These are phyloP conservation scores for Mycena indigotica DNA, from an alignment of 768 basidiomycete genomes.

Conservation along the genomic window DNA sequence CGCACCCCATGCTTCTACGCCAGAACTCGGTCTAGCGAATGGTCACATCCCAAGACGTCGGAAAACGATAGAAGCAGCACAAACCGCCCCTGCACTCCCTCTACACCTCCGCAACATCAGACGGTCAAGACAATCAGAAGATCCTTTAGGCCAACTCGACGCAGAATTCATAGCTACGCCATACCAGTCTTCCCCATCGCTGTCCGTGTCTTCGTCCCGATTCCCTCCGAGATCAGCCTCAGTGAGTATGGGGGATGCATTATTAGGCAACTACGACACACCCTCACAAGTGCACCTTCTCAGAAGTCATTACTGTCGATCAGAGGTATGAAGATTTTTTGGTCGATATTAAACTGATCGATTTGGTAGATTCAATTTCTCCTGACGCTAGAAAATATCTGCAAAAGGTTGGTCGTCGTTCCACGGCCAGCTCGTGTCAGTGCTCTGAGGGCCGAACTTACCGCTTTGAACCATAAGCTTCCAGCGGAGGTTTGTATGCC, in stretches of 20 bases:
- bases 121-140: slow-evolving; percentile 63
- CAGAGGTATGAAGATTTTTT: slow-evolving; percentile 61
- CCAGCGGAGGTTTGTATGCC: slow-evolving; percentile 95
- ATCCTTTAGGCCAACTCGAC: slow-evolving; percentile 75
- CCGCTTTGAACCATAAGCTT: slow-evolving; percentile 91
- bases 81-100: slow-evolving; percentile 74
- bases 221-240: slow-evolving; percentile 48
- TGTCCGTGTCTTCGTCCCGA: slow-evolving; percentile 57
- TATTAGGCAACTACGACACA: slow-evolving; percentile 70
- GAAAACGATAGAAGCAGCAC: slow-evolving; percentile 62
- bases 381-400: slow-evolving; percentile 87
- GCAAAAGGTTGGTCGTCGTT: slow-evolving; percentile 86
- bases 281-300: slow-evolving; percentile 72
- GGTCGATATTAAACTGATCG: slow-evolving; percentile 6
- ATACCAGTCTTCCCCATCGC: slow-evolving; percentile 76
- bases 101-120: slow-evolving; percentile 57
- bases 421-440: slow-evolving; percentile 94
- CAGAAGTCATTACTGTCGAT: slow-evolving; percentile 84
- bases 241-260: slow-evolving; percentile 49
- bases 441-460: slow-evolving; percentile 94
- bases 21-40: slow-evolving; percentile 18
- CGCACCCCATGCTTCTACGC: slow-evolving; percentile 17
- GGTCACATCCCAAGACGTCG: slow-evolving; percentile 35
- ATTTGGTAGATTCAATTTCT: slow-evolving; percentile 76
- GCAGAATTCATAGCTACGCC: slow-evolving; percentile 45